Conservation (phyloP, 2,329 filamentous ascomycete genomes). For the Paraconiothyrium brasiliense region DNA sequence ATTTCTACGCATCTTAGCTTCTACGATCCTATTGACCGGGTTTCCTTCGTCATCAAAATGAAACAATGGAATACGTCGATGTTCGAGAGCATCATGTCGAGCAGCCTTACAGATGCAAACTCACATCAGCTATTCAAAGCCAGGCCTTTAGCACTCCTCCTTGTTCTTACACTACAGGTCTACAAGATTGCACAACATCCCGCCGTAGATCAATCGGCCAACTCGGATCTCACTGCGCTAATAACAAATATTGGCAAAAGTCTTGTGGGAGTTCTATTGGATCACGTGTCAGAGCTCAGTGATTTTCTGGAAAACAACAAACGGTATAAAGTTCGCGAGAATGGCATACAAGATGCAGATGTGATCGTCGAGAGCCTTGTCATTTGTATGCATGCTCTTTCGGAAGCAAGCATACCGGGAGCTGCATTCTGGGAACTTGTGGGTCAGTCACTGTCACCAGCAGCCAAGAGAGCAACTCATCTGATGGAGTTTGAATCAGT, state of each 20-base stretch:
- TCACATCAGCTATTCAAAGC: not conserved
- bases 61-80: slow-evolving; percentile 52
- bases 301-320: slow-evolving; percentile 58
- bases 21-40: slow-evolving; percentile 63
- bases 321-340: slow-evolving; percentile 53
- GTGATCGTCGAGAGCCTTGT: slow-evolving; percentile 58
- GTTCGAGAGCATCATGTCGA: slow-evolving; percentile 30
- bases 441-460: slow-evolving; percentile 43
- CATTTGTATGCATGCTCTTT: slow-evolving; percentile 56
- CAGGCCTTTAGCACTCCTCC: slow-evolving; percentile 36
- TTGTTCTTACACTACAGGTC: slow-evolving; percentile 43
- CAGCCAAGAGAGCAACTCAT: slow-evolving; percentile 29
- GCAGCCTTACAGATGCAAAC: not conserved
- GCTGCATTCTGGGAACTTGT: slow-evolving; percentile 57
- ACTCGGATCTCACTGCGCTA: slow-evolving; percentile 35
- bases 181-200: slow-evolving; percentile 42
- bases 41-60: slow-evolving; percentile 55
- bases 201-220: slow-evolving; percentile 23
- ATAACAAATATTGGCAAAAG: slow-evolving; percentile 47
- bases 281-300: slow-evolving; percentile 48
- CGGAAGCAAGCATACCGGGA: slow-evolving; percentile 36
- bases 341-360: slow-evolving; percentile 58
- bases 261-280: slow-evolving; percentile 48
- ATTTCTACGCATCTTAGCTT: slow-evolving; percentile 61
- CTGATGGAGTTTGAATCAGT: slow-evolving; percentile 47